A percentile compares a stretch with the other conserved stretches of the same genome.
Conservation (phyloP, 1,284 basidiomycete genomes). For the Paramarasmius palmivorus region DNA sequence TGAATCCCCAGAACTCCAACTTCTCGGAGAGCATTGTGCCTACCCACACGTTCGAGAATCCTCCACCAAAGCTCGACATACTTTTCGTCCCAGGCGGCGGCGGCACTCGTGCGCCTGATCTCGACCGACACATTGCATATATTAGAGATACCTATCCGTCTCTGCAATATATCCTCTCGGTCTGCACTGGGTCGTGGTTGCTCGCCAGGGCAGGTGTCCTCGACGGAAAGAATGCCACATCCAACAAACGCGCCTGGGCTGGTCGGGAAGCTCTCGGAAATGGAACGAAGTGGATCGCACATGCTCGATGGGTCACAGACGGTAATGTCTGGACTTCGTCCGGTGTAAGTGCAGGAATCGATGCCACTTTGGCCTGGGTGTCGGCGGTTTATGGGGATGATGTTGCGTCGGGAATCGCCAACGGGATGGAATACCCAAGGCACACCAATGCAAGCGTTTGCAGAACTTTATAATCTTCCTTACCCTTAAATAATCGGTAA, state of each 20-base stretch:
- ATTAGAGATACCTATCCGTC: slow-evolving; percentile 32
- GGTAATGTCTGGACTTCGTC: slow-evolving; percentile 42
- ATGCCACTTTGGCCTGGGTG: slow-evolving; percentile 37
- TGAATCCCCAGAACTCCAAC: slow-evolving; percentile 20
- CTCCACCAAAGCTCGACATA: slow-evolving; percentile 39
- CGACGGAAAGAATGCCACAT: slow-evolving; percentile 41
- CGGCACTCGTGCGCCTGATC: slow-evolving; percentile 27
- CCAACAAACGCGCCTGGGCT: slow-evolving; percentile 38
- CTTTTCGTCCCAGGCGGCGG: slow-evolving; percentile 43
- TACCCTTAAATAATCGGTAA: too few relatives aligned
- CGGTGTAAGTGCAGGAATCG: slow-evolving; percentile 40
- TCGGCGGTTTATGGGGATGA: slow-evolving; percentile 33
- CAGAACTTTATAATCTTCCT: too few relatives aligned
- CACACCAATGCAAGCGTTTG: too few relatives aligned
- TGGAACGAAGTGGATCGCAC: slow-evolving; percentile 34
- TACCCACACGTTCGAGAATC: slow-evolving; percentile 40
- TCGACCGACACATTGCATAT: slow-evolving; percentile 30
- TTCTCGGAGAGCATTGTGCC: slow-evolving; percentile 34
- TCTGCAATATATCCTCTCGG: slow-evolving; percentile 40
- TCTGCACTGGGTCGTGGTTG: slow-evolving; percentile 44
- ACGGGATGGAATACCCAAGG: too few relatives aligned
- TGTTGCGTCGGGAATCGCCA: too few relatives aligned
- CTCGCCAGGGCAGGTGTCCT: slow-evolving; percentile 40
- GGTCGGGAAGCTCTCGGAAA: slow-evolving; percentile 20
- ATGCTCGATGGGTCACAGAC: slow-evolving; percentile 43